Percentiles rank a stretch among this genome's conserved stretches.
Conservation (phyloP, 139 green algal species). For the Tetratostichococcus sp. region DNA sequence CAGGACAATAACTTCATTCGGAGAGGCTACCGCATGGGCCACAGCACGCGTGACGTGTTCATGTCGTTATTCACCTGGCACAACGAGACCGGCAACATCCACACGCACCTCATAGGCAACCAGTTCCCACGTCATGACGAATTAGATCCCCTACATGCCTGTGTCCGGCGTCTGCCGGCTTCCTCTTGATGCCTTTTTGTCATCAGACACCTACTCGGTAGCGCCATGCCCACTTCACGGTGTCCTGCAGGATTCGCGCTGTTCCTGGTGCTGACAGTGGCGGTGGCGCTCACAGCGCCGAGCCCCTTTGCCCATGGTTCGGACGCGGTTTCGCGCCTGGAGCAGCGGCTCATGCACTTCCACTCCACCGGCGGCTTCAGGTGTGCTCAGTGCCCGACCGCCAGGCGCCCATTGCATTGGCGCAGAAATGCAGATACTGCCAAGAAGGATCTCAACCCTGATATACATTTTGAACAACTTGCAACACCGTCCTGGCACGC, state of each 20-base stretch:
- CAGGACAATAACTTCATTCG: background rate
- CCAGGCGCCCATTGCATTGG: too few relatives aligned
- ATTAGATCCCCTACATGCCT: too few relatives aligned
- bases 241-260: conserved; percentile 65
- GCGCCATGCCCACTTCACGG: too few relatives aligned
- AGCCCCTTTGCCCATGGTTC: conserved; percentile 39
- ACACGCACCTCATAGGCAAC: conserved; percentile 69
- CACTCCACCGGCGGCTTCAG: background rate
- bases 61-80: conserved; percentile 80
- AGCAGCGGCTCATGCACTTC: background rate
- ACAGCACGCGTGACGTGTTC: conserved; percentile 52
- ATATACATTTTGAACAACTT: too few relatives aligned
- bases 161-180: too few relatives aligned
- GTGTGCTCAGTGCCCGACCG: too few relatives aligned
- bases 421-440: too few relatives aligned
- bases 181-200: too few relatives aligned
- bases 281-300: conserved; percentile 23
- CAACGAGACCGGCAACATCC: conserved; percentile 95
- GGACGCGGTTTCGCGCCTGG: background rate
- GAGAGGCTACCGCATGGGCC: conserved; percentile 55
- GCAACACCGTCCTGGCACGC: too few relatives aligned
- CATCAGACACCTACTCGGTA: too few relatives aligned
- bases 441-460: too few relatives aligned
- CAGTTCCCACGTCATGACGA: too few relatives aligned
- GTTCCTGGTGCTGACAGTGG: conserved; percentile 59